Evolutionary conservation across 495 filamentous ascomycete genomes (phyloP).

Genomic region (Penicillium waksmanii): DNA sequence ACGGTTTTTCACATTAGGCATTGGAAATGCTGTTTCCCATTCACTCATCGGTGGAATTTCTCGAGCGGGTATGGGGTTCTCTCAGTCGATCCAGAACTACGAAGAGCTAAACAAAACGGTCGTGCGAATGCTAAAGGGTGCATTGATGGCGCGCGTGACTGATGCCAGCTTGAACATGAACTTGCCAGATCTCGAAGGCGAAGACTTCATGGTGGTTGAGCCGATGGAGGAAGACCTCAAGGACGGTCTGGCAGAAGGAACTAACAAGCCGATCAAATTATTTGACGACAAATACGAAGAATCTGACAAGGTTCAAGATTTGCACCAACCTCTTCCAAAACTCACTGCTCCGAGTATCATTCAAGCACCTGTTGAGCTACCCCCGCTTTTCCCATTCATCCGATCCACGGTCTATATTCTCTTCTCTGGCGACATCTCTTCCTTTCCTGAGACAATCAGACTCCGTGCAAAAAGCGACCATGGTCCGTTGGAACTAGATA

Average conservation of each 20-base stretch:
- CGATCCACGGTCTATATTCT: slow-evolving; percentile 14
- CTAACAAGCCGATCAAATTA: too few relatives aligned
- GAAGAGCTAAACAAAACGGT: slow-evolving; percentile 15
- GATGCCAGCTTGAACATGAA: slow-evolving; percentile 15
- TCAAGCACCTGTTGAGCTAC: slow-evolving; percentile 15
- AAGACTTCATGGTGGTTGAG: slow-evolving; percentile 1
- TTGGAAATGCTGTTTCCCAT: slow-evolving; percentile 15
- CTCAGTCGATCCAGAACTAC: slow-evolving; percentile 16
- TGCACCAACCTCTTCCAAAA: slow-evolving; percentile 6
- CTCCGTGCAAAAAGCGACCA: slow-evolving; percentile 10
- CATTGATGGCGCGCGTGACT: slow-evolving; percentile 12
- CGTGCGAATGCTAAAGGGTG: slow-evolving; percentile 20
- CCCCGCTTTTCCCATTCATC: slow-evolving; percentile 18
- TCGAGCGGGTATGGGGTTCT: slow-evolving; percentile 19
- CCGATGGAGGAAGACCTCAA: too few relatives aligned
- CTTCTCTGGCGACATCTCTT: background rate
- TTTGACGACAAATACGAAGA: too few relatives aligned
- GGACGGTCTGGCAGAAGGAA: too few relatives aligned
- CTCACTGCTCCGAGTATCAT: slow-evolving; percentile 7
- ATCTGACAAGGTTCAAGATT: too few relatives aligned
- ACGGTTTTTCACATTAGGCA: slow-evolving; percentile 16
- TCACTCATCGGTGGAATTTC: slow-evolving; percentile 19
- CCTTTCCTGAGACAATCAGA: slow-evolving; percentile 8
- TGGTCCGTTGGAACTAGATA: slow-evolving; percentile 11
- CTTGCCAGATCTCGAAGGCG: slow-evolving; percentile 1